Base-by-base conservation (phyloP, 2,329 filamentous ascomycete species). In the Cladosporium sp. region DNA sequence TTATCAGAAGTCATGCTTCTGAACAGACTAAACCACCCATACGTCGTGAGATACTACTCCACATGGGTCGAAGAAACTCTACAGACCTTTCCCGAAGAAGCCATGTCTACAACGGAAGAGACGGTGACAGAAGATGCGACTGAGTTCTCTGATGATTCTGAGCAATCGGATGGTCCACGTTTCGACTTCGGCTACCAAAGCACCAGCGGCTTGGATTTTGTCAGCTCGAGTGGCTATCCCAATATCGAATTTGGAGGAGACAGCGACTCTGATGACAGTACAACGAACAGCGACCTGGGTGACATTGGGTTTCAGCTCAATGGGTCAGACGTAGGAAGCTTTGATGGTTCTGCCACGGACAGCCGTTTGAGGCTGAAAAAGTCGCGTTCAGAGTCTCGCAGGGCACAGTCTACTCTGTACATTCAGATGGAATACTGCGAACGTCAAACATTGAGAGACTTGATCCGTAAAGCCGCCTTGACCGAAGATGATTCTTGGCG, bases 391-490 rank as follows among this genome's bases (percentile, higher is more conserved):
- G 73, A 75, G 56, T 75, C 77, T 19, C 63, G 61, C 56, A 78
- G 81, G 42, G 81, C 83, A 60, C 83, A 83, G 53, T 92, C 88
- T 0, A 87, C 92, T 6, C 80, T 99, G 40, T 99, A 97, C 71
- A 97, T 99, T 57, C 94, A 96, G 60, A 99, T 99, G 94, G 94
- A 99, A 70, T 96, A 97, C 65, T 99, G 94, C 68, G 93, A 97
- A 71, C 94, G 93, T 69, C 84, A 89, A 64, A 97, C 94, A 0
- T 81, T 99, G 32, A 87, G 92, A 19, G 91, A 97, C 77, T 75
- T 97, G 28, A 95, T 99, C 58, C 82, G 84, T 20, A 84, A 87
- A 66, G 87, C 86, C 28, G n/a, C 36, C 12, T 76, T 97, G 10
- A 84, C 84, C 64, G 86, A 89, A 64, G 82, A 91, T 25, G 89